Conservation (phyloP, 352 stramenopile genomes). For the Blastocystis sp. region DNA sequence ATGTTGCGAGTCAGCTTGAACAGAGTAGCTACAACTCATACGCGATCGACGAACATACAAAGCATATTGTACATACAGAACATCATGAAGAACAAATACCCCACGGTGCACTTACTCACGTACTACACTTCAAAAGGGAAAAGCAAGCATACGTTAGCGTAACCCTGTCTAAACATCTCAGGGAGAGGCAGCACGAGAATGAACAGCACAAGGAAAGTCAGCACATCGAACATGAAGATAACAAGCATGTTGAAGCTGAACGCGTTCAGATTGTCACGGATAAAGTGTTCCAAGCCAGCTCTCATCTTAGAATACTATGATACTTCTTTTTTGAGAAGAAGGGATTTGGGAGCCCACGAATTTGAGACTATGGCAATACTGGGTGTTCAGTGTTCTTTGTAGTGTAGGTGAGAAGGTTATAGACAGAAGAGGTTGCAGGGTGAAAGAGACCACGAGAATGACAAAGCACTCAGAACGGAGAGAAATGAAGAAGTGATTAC, state of each 20-base stretch:
- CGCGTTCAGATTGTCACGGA: constrained; percentile 58
- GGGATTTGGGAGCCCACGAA: no score
- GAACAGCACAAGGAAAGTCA: constrained; percentile 33
- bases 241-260: constrained; percentile 70
- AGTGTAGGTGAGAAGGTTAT: not conserved
- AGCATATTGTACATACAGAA: constrained; percentile 61
- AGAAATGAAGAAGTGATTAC: no score
- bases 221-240: constrained; percentile 7
- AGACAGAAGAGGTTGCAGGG: not conserved
- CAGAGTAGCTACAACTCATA: constrained; percentile 10
- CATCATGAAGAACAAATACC: constrained; percentile 63
- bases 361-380: no score
- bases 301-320: no score
- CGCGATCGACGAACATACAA: not conserved
- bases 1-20: constrained; percentile 44
- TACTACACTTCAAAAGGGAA: constrained; percentile 3
- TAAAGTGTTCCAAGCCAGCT: constrained; percentile 17
- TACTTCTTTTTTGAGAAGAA: no score
- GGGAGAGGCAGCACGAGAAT: constrained; percentile 40
- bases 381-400: no score
- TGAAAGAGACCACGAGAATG: not conserved
- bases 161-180: constrained; percentile 39
- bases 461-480: not conserved
- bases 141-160: not conserved
- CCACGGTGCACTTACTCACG: not conserved